Conservation (phyloP, 495 filamentous ascomycete genomes). For the Aspergillus saccharolyticus region DNA sequence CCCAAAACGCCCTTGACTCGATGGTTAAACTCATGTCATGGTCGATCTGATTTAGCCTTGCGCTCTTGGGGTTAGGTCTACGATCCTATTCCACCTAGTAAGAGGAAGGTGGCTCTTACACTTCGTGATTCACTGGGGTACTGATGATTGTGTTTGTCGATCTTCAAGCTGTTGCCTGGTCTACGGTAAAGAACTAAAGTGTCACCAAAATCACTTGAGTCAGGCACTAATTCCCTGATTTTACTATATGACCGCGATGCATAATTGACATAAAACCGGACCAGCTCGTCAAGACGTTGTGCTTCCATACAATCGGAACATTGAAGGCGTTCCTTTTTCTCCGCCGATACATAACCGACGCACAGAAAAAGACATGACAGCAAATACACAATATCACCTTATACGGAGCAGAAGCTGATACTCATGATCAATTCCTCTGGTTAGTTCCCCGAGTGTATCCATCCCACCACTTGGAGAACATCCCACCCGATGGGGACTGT, state of each 20-base stretch:
- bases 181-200: not conserved
- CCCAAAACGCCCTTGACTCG: not conserved
- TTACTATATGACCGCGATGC: not conserved
- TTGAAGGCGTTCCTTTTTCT: not conserved
- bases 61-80: not conserved
- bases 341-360: not conserved
- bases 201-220: not conserved
- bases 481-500: constrained; percentile 37
- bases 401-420: no score
- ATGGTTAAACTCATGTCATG: not conserved
- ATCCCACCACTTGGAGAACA: constrained; percentile 52
- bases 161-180: no score
- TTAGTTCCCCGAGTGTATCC: constrained; percentile 38
- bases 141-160: no score
- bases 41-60: not conserved
- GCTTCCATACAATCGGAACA: not conserved
- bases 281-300: not conserved
- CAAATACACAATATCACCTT: not conserved
- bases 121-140: no score
- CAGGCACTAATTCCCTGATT: not conserved
- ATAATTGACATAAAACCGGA: not conserved
- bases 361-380: not conserved
- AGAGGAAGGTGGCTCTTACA: no score
- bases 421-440: not conserved
- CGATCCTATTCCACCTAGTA: not conserved